These are phyloP conservation scores for Lichenothelia convexa DNA, from an alignment of 495 filamentous ascomycete genomes.

Conservation along the genomic window DNA sequence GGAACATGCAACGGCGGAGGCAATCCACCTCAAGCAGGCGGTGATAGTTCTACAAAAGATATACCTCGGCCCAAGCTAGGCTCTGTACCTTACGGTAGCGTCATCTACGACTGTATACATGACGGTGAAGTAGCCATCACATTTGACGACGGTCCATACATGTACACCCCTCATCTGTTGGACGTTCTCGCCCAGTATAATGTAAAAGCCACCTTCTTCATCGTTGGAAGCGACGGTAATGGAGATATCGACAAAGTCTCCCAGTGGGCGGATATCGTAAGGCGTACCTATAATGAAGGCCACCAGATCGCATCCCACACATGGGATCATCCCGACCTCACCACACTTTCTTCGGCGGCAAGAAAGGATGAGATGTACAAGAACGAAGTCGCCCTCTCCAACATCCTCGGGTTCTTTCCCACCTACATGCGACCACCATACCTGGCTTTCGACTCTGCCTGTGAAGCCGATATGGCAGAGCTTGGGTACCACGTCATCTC, in stretches of 20 bases:
- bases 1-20: conserved; percentile 12
- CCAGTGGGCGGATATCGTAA: conserved; percentile 41
- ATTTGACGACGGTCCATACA: conserved; percentile 60
- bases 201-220: conserved; percentile 62
- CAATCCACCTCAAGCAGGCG: no score
- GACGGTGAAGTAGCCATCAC: conserved; percentile 53
- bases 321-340: conserved; percentile 64
- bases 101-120: conserved; percentile 28
- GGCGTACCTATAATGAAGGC: conserved; percentile 49
- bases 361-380: conserved; percentile 52
- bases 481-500: conserved; percentile 62
- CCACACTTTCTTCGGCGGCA: conserved; percentile 33
- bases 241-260: conserved; percentile 45
- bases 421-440: conserved; percentile 78
- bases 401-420: conserved; percentile 63
- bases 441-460: conserved; percentile 36
- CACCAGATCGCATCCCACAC: conserved; percentile 77
- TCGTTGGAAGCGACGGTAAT: conserved; percentile 60
- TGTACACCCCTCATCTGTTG: conserved; percentile 50
- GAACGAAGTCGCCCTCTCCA: conserved; percentile 64
- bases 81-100: not conserved
- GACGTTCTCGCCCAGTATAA: conserved; percentile 46
- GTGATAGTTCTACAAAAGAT: no score
- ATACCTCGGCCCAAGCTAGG: not conserved
- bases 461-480: conserved; percentile 37